phyloP scores from a whole-genome alignment of 1,139 yeast genomes.

The Scheffersomyces insectosa region DNA sequence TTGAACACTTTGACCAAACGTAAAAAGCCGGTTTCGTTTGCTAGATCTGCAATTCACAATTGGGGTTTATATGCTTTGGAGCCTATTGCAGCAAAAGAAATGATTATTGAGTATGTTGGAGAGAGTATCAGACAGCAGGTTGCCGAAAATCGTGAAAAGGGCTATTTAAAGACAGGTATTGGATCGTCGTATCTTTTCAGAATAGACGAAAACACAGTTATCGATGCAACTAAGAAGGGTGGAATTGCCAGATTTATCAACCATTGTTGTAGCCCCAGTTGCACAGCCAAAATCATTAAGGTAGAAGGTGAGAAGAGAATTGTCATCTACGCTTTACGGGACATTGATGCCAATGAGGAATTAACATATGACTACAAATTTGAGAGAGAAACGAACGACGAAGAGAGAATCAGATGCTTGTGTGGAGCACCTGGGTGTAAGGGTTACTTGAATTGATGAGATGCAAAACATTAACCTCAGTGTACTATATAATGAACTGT shows the following conservation, averaged over 20 bases:
- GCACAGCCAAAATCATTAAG: conserved; percentile 94
- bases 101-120: conserved; percentile 99
- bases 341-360: conserved; percentile 87
- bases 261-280: conserved; percentile 96
- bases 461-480: background rate
- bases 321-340: conserved; percentile 90
- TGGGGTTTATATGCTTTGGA: conserved; percentile 98
- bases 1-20: conserved; percentile 81
- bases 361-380: conserved; percentile 94
- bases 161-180: conserved; percentile 86
- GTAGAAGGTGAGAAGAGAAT: conserved; percentile 93
- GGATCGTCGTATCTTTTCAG: conserved; percentile 93
- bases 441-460: conserved; percentile 72
- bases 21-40: conserved; percentile 92
- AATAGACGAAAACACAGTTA: conserved; percentile 90
- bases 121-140: conserved; percentile 92
- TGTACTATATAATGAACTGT: background rate
- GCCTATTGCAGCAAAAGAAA: conserved; percentile 90
- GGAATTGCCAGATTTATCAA: conserved; percentile 96
- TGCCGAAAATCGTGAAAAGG: conserved; percentile 88
- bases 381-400: conserved; percentile 88
- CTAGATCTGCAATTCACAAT: conserved; percentile 93
- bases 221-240: conserved; percentile 97
- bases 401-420: conserved; percentile 84
- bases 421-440: conserved; percentile 96